phyloP scores from a whole-genome alignment of 164 flowering plant genomes.

The Magnolia sinica region DNA sequence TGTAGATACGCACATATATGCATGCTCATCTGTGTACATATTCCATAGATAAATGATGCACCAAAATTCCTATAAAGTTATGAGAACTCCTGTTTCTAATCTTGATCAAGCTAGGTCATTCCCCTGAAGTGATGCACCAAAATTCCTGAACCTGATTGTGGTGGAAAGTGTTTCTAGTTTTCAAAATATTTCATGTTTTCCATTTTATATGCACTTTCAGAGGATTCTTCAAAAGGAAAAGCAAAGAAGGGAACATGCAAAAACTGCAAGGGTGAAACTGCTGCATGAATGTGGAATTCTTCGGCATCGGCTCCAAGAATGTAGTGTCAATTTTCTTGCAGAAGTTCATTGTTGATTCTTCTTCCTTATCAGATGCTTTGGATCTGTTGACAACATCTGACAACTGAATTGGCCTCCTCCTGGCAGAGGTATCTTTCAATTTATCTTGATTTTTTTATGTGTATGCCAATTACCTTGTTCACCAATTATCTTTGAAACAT shows the following conservation, averaged over 20 bases:
- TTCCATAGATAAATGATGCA: no score
- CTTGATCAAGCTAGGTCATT: no score
- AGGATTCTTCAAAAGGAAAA: conserved; percentile 56
- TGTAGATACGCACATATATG: no score
- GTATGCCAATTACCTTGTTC: no score
- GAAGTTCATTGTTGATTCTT: conserved; percentile 46
- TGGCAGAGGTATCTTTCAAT: conserved; percentile 59
- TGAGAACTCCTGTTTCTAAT: no score
- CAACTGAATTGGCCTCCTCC: conserved; percentile 48
- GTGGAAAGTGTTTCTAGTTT: no score
- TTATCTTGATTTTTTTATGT: neutral
- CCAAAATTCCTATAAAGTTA: no score
- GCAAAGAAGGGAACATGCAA: conserved; percentile 34
- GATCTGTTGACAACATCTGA: conserved; percentile 58
- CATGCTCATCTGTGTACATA: no score
- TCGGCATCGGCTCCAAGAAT: conserved; percentile 57
- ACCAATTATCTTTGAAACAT: no score
- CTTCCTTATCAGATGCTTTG: conserved; percentile 60
- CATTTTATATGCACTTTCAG: conserved; percentile 33
- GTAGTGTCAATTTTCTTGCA: conserved; percentile 42
- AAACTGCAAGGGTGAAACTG: conserved; percentile 46
- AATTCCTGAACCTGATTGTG: no score
- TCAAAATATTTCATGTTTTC: neutral
- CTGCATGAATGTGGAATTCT: conserved; percentile 60
- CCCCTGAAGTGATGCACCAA: no score